Conservation (phyloP, 805 yeast genomes). For the Lipomyces spencermartinsiae region DNA sequence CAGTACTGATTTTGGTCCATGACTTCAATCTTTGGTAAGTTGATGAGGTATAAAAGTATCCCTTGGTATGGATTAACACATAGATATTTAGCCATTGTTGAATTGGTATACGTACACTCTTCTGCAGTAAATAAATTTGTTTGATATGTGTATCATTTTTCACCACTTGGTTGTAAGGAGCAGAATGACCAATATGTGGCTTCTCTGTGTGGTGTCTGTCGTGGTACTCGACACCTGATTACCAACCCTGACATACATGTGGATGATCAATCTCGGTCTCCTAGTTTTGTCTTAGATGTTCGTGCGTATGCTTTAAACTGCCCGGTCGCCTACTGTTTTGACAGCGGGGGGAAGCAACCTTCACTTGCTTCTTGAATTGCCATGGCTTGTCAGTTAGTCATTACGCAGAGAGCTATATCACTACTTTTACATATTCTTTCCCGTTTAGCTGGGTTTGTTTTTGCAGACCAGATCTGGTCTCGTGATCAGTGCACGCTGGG, state of each 20-base stretch:
- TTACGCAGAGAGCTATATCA: slow-evolving; percentile 8
- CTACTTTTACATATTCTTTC: slow-evolving; percentile 17
- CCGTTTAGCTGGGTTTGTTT: slow-evolving; percentile 4
- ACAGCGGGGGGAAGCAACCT: slow-evolving; percentile 6
- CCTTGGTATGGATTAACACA: neutral
- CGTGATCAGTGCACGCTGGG: slow-evolving; percentile 8
- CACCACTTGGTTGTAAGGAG: neutral
- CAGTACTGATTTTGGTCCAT: neutral
- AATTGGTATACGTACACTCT: neutral
- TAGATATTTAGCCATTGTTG: neutral
- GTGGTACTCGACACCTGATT: neutral
- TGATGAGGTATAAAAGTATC: too few relatives aligned
- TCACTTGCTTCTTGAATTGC: slow-evolving; percentile 10
- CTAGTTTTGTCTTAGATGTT: neutral
- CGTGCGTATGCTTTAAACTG: slow-evolving; percentile 11
- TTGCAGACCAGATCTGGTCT: neutral
- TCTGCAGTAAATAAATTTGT: neutral
- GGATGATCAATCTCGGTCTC: neutral
- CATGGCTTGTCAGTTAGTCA: slow-evolving; percentile 19
- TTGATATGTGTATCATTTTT: neutral
- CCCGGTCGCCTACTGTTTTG: slow-evolving; percentile 4
- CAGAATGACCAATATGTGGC: too few relatives aligned
- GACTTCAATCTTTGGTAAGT: neutral
- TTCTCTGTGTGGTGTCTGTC: neutral
- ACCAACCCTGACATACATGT: neutral